Evolutionary conservation across 768 basidiomycete genomes (phyloP).

Genomic region (Psilocybe cubensis): DNA sequence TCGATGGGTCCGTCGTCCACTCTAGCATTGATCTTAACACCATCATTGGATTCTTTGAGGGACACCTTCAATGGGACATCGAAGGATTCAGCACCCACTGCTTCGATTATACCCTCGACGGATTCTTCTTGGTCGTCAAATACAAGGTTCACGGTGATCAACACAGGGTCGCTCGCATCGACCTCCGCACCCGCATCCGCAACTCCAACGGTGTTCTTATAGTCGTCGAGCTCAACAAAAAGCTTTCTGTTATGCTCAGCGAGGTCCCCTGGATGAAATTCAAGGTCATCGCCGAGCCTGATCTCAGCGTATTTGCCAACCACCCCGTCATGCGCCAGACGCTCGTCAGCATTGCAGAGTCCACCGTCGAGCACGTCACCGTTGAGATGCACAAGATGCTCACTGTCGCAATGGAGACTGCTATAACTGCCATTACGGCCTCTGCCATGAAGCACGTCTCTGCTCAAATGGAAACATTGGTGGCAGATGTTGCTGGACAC

Average conservation of each 20-base stretch:
- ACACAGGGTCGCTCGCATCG: conserved; percentile 14
- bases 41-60: conserved; percentile 18
- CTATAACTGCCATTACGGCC: conserved; percentile 17
- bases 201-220: conserved; percentile 15
- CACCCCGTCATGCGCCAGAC: conserved; percentile 24
- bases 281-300: too few species aligned
- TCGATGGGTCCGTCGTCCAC: conserved; percentile 16
- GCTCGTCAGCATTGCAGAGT: conserved; percentile 21
- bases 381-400: conserved; percentile 18
- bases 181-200: conserved; percentile 20
- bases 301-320: conserved; percentile 21
- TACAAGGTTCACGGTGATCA: conserved; percentile 14
- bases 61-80: conserved; percentile 18
- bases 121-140: too few species aligned
- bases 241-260: conserved; percentile 24
- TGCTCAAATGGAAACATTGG: conserved; percentile 13
- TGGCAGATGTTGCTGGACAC: conserved; percentile 12
- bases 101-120: conserved; percentile 15
- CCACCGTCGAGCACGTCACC: conserved; percentile 23
- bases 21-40: conserved; percentile 17
- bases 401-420: conserved; percentile 20
- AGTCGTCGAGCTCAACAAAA: conserved; percentile 21
- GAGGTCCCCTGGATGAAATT: too few species aligned
- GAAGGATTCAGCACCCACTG: conserved; percentile 15
- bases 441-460: too few species aligned